Conservation (phyloP, 1,284 basidiomycete species). For the Stygiomarasmius scandens region DNA sequence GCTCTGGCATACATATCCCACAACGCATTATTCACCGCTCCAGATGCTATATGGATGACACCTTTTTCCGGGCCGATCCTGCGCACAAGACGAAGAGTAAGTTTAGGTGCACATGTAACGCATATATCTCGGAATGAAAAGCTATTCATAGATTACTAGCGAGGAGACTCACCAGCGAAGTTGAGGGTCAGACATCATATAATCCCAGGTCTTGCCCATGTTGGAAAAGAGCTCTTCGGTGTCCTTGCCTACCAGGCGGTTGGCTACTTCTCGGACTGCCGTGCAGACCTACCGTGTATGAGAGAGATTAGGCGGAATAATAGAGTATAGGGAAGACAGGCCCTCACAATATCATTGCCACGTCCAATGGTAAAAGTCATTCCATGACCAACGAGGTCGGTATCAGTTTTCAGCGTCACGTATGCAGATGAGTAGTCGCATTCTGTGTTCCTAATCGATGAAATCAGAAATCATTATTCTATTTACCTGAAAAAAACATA, state of each 20-base stretch:
- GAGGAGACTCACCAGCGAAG: constrained; percentile 72
- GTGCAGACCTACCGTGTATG: constrained; percentile 61
- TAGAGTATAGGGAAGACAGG: neutral
- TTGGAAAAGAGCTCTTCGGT: constrained; percentile 82
- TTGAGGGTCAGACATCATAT: constrained; percentile 84
- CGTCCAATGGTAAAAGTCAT: constrained; percentile 98
- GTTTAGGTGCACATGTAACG: constrained; percentile 3
- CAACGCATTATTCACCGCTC: constrained; percentile 79
- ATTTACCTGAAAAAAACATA: constrained; percentile 24
- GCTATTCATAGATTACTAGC: too few relatives aligned
- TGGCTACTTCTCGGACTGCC: constrained; percentile 79
- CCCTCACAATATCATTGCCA: constrained; percentile 85
- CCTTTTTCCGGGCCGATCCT: constrained; percentile 91
- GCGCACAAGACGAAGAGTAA: constrained; percentile 3
- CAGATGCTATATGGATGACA: constrained; percentile 82
- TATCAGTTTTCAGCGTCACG: constrained; percentile 75
- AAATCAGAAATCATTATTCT: constrained; percentile 18
- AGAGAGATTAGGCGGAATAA: neutral
- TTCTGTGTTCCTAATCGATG: constrained; percentile 77
- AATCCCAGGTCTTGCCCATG: constrained; percentile 87
- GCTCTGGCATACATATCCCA: constrained; percentile 86
- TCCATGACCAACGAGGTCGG: constrained; percentile 80
- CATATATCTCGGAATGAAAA: neutral
- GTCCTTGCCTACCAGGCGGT: constrained; percentile 83
- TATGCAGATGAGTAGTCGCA: constrained; percentile 97